phyloP scores from a whole-genome alignment of 192 early-diverging fungal species.

The Umbelopsis sp. region DNA sequence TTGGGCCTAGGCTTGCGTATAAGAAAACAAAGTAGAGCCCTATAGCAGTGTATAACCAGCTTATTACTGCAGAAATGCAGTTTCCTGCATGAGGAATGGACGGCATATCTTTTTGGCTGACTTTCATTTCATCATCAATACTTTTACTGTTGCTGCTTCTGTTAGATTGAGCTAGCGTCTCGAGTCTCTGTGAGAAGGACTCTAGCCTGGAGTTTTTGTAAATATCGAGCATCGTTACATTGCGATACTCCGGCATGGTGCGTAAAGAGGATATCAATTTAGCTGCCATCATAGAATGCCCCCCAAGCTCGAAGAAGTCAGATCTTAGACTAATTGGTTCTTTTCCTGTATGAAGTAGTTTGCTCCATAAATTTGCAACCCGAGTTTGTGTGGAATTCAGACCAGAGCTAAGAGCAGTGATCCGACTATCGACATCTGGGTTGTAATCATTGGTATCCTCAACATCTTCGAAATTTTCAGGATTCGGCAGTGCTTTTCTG shows the following conservation, averaged over 20 bases:
- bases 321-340: background rate
- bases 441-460: too few species aligned
- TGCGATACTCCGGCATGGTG: background rate
- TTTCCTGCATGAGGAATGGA: too few species aligned
- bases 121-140: too few species aligned
- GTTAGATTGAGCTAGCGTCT: background rate
- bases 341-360: background rate
- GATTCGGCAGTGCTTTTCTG: conserved; percentile 13
- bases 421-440: too few species aligned
- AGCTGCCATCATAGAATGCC: conserved; percentile 1
- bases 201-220: background rate
- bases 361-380: background rate
- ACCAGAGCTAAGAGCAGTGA: too few species aligned
- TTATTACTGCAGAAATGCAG: background rate
- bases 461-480: background rate
- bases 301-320: conserved; percentile 1
- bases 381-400: background rate
- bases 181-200: background rate
- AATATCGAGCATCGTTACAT: background rate
- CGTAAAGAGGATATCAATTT: background rate
- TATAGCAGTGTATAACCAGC: background rate
- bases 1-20: background rate
- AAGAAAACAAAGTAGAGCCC: background rate
- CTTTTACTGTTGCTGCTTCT: too few species aligned
- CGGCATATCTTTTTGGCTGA: too few species aligned